Conservation (phyloP, 257 asterid species). For the Solanum phureja region DNA sequence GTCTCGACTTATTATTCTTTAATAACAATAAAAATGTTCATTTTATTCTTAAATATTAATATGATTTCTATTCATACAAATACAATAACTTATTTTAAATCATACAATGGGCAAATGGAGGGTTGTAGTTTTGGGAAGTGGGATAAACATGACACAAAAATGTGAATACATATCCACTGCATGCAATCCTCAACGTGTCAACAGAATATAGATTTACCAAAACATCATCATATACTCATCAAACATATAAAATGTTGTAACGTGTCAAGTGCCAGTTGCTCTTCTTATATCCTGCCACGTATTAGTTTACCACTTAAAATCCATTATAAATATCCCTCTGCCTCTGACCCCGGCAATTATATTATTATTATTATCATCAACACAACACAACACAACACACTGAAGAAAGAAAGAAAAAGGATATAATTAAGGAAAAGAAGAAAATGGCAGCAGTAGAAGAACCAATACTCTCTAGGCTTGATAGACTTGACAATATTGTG, state of each 20-base stretch:
- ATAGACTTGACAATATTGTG: slow-evolving; percentile 50
- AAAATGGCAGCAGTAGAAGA: slow-evolving; percentile 29
- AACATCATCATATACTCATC: not conserved
- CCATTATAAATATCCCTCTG: not conserved
- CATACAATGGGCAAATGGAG: not conserved
- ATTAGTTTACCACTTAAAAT: not conserved
- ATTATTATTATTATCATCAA: not conserved
- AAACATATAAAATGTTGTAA: not conserved
- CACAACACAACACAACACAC: not conserved
- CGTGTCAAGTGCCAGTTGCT: not conserved
- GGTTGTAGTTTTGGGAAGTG: not conserved
- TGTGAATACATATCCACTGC: not conserved
- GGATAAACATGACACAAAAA: not conserved
- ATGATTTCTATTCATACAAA: too few relatives aligned
- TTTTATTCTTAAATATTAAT: too few relatives aligned
- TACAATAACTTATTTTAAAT: too few relatives aligned
- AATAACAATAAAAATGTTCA: too few relatives aligned
- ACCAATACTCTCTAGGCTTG: slow-evolving; percentile 58
- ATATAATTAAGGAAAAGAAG: not conserved
- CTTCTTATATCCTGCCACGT: not conserved
- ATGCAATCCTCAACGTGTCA: not conserved
- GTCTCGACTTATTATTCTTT: too few relatives aligned
- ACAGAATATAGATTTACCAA: not conserved
- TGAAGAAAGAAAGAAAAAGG: not conserved
- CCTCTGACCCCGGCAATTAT: not conserved